A percentile compares a stretch with the other conserved stretches of the same genome.
These are phyloP conservation scores for Pseudogymnoascus verrucosus DNA, from an alignment of 2,329 filamentous ascomycete genomes.

Conservation along the genomic window DNA sequence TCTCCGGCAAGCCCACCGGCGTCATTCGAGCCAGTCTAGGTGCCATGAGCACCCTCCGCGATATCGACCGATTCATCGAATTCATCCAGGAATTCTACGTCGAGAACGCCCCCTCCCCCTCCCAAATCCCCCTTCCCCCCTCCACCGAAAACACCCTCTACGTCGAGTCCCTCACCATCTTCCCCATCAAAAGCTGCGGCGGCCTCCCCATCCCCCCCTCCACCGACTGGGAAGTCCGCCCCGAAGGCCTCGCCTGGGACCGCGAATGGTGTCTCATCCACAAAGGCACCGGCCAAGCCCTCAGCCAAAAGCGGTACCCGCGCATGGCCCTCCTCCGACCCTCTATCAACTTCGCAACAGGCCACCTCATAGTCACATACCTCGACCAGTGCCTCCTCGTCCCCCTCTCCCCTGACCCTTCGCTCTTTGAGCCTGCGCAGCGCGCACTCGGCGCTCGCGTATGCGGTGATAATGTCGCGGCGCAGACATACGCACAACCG, in stretches of 20 bases:
- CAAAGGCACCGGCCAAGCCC: slow-evolving; percentile 69
- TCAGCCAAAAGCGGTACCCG: slow-evolving; percentile 85
- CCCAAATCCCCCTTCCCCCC: not conserved
- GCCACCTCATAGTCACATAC: slow-evolving; percentile 55
- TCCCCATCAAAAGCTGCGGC: slow-evolving; percentile 91
- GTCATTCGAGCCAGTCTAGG: slow-evolving; percentile 80
- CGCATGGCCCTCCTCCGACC: slow-evolving; percentile 81
- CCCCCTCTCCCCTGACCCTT: slow-evolving; percentile 62
- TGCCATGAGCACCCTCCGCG: slow-evolving; percentile 74
- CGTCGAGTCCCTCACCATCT: slow-evolving; percentile 64
- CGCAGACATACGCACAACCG: slow-evolving; percentile 60
- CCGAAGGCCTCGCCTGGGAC: slow-evolving; percentile 87
- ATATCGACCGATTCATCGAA: slow-evolving; percentile 62
- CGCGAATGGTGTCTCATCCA: slow-evolving; percentile 95
- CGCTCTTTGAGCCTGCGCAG: slow-evolving; percentile 39
- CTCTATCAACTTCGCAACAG: slow-evolving; percentile 58
- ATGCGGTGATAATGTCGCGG: slow-evolving; percentile 70
- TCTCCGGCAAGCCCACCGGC: slow-evolving; percentile 79
- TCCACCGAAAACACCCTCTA: slow-evolving; percentile 29
- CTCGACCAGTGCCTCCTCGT: slow-evolving; percentile 40
- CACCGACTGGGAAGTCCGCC: slow-evolving; percentile 64
- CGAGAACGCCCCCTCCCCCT: slow-evolving; percentile 12
- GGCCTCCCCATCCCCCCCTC: slow-evolving; percentile 62
- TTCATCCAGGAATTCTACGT: slow-evolving; percentile 64
- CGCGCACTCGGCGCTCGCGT: slow-evolving; percentile 53